Percentiles rank a stretch among this genome's conserved stretches.
These are phyloP conservation scores for Stachybotrys chlorohalonatus DNA, from an alignment of 2,329 filamentous ascomycete species.

Conservation along the genomic window DNA sequence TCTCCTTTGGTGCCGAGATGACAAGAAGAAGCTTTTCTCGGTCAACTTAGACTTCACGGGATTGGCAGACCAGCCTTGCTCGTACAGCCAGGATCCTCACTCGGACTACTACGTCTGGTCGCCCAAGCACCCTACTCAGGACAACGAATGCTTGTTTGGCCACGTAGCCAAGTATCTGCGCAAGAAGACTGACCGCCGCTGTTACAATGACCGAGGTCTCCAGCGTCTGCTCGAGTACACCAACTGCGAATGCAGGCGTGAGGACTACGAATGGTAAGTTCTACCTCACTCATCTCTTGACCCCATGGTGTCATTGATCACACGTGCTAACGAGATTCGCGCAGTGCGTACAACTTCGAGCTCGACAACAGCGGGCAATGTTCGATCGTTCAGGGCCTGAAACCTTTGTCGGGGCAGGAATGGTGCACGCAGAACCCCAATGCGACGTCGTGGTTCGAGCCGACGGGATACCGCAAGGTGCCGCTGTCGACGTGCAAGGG, in stretches of 20 bases:
- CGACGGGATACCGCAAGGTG: slow-evolving; percentile 82
- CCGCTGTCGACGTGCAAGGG: slow-evolving; percentile 80
- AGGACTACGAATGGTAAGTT: slow-evolving; percentile 86
- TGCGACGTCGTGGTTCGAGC: slow-evolving; percentile 68
- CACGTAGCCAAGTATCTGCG: slow-evolving; percentile 84
- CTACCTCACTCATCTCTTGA: slow-evolving; percentile 5
- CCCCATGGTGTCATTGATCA: not conserved
- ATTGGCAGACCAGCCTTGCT: slow-evolving; percentile 64
- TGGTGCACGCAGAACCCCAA: slow-evolving; percentile 55
- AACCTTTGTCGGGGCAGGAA: slow-evolving; percentile 42
- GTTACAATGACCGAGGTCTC: slow-evolving; percentile 72
- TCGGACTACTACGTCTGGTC: slow-evolving; percentile 80
- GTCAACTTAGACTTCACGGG: slow-evolving; percentile 86
- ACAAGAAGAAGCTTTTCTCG: slow-evolving; percentile 53
- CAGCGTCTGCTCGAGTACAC: slow-evolving; percentile 61
- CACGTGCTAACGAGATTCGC: slow-evolving; percentile 14
- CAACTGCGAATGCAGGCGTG: slow-evolving; percentile 75
- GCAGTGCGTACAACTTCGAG: slow-evolving; percentile 88
- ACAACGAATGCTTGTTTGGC: slow-evolving; percentile 82
- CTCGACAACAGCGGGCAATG: slow-evolving; percentile 70
- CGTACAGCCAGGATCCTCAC: slow-evolving; percentile 51
- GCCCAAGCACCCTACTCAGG: slow-evolving; percentile 70
- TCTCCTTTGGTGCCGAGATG: slow-evolving; percentile 68
- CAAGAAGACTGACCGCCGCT: slow-evolving; percentile 70
- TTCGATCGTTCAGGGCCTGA: slow-evolving; percentile 62